Base-by-base conservation (phyloP, 2,329 filamentous ascomycete species). In the Fusarium begoniae region DNA sequence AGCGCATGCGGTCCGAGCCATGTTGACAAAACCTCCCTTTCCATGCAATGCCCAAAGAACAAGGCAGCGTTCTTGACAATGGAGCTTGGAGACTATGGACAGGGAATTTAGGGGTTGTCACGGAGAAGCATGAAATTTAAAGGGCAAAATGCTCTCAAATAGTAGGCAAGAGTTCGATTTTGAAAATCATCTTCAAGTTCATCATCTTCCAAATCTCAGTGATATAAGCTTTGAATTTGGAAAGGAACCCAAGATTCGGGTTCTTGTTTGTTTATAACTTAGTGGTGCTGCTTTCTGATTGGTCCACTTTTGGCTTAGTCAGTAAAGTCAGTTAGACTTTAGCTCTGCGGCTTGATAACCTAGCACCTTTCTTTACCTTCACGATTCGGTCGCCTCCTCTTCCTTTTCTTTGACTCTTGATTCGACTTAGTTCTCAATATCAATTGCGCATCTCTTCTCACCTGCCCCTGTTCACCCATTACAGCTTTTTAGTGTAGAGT, bases 321-420 rank as follows among this genome's bases (percentile, higher is more conserved):
- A 78, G 43, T 38, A 13, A 8, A 55, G n/a, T 50, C 54, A 48
- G 44, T 56, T 57, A 64, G 47, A 63, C 66, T 74, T 63, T 65
- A 40, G 66, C 62, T 73, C 66, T 72, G 60, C 63, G 54, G 53
- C 59, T 72, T n/a, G 44, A 70, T 70, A 75, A 74, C 61, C 38
- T 60, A 62, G 48, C n/a, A 51, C 48, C 30, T 35, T 51, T 72
- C 66, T 63, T 35, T n/a, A 41, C 30, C 66, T 78, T 57, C 65
- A 65, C 59, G 48, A 66, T 66, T 69, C 58, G 64, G 59, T 71
- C 70, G 56, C 64, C 56, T 69, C 67, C 37, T 70, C 67, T 28
- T 64, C 64, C 55, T 71, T 67, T 43, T 63, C 44, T 67, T 60
- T 51, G 32, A 69, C 59, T 55, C 55, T 71, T 61, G 58, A 56